These are phyloP conservation scores for Tetragonia tetragonoides DNA, from an alignment of 148 eudicot genomes.

Conservation along the genomic window DNA sequence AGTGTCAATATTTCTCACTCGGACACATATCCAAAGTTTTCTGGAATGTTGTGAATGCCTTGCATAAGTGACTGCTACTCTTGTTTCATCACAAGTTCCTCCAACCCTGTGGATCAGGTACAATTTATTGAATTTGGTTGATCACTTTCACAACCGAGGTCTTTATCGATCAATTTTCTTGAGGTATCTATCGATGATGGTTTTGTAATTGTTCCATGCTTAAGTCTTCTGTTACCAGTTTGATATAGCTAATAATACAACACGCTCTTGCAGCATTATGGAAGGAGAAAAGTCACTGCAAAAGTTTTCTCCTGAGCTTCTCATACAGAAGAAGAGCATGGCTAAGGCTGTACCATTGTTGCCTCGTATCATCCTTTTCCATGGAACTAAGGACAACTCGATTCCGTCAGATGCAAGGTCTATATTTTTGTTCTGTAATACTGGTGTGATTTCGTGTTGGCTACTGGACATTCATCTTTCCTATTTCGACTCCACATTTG, in stretches of 20 bases:
- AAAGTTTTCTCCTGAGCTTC: constrained; percentile 74
- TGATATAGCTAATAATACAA: constrained; percentile 7
- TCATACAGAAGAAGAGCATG: constrained; percentile 54
- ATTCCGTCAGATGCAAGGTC: constrained; percentile 85
- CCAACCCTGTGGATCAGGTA: constrained; percentile 46
- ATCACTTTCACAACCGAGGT: constrained; percentile 84
- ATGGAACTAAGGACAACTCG: constrained; percentile 80
- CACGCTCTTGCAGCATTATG: constrained; percentile 68
- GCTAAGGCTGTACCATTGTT: constrained; percentile 50
- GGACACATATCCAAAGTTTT: neutral
- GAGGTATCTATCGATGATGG: constrained; percentile 40
- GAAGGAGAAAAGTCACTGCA: constrained; percentile 78
- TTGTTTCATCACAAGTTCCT: constrained; percentile 1
- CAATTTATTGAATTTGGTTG: constrained; percentile 66
- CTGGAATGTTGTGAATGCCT: constrained; percentile 6
- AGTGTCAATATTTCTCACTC: neutral
- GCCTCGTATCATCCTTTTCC: constrained; percentile 76
- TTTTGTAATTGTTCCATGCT: neutral
- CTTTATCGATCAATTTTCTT: constrained; percentile 84
- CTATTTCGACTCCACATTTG: neutral
- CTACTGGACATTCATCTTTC: neutral
- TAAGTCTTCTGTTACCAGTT: neutral
- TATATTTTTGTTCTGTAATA: constrained; percentile 7
- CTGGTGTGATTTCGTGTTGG: neutral
- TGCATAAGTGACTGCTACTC: neutral